phyloP scores from a whole-genome alignment of 2,329 filamentous ascomycete species.

The Venturia carpophila region DNA sequence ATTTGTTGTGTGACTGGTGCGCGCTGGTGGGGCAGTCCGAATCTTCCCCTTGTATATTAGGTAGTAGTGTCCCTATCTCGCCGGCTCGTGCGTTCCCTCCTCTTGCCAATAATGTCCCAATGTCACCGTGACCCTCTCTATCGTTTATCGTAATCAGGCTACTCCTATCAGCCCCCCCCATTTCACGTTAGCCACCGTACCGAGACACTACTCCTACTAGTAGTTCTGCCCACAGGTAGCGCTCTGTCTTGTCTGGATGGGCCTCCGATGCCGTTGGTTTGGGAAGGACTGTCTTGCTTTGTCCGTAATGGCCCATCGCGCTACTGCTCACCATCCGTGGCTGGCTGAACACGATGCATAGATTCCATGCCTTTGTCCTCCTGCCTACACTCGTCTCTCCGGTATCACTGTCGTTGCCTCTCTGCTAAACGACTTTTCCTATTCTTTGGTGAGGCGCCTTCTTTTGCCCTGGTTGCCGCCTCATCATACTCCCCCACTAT shows the following conservation, averaged over 20 bases:
- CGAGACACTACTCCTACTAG: not conserved
- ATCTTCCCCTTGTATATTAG: too few relatives aligned
- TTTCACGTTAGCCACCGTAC: not conserved
- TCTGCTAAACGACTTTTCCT: not conserved
- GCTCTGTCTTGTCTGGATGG: not conserved
- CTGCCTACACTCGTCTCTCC: not conserved
- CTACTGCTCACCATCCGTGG: not conserved
- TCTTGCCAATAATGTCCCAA: too few relatives aligned
- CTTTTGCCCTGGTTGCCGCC: not conserved
- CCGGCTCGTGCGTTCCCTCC: too few relatives aligned
- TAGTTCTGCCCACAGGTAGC: not conserved
- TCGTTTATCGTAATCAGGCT: not conserved
- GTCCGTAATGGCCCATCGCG: not conserved
- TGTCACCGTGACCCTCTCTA: not conserved
- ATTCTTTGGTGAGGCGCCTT: not conserved
- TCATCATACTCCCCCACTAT: not conserved
- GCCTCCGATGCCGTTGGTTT: too few relatives aligned
- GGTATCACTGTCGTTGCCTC: not conserved
- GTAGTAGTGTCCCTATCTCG: conserved; percentile 4
- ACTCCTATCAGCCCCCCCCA: too few relatives aligned
- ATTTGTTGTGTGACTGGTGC: too few relatives aligned
- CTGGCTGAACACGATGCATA: not conserved
- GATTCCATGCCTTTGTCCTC: not conserved
- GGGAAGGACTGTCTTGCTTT: too few relatives aligned
- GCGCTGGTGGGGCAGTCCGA: too few relatives aligned